Conservation (phyloP, 176 grass and related monocot species). For the Rhipidocladum racemiflorum region DNA sequence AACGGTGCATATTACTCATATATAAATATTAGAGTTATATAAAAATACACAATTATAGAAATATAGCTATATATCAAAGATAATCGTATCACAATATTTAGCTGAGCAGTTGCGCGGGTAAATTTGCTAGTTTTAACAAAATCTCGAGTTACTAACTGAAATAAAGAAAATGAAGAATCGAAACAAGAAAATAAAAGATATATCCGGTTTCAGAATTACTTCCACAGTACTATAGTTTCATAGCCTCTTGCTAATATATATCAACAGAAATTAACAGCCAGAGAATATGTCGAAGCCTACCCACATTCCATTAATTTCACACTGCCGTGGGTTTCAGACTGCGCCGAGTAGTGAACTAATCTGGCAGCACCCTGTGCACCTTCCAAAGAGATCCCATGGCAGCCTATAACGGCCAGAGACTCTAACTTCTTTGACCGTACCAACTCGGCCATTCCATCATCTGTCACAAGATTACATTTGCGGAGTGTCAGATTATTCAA, state of each 20-base stretch:
- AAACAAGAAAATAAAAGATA: not conserved
- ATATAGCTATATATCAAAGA: too few species aligned
- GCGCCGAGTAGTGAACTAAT: constrained; percentile 15
- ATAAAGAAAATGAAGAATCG: not conserved
- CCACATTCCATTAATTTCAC: not conserved
- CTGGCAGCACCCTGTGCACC: constrained; percentile 43
- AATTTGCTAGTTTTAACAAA: too few species aligned
- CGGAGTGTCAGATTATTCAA: constrained; percentile 47
- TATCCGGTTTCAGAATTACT: not conserved
- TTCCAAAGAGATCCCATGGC: constrained; percentile 40
- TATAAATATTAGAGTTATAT: too few species aligned
- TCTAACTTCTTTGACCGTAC: constrained; percentile 39
- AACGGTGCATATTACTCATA: too few species aligned
- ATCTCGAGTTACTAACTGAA: not conserved
- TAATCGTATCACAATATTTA: too few species aligned
- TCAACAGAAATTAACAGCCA: not conserved
- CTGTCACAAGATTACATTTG: constrained; percentile 38
- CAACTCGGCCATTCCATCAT: constrained; percentile 35
- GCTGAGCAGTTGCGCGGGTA: too few species aligned
- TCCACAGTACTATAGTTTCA: not conserved
- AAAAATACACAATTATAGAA: too few species aligned
- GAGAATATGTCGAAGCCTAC: not conserved
- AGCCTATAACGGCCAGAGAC: constrained; percentile 38
- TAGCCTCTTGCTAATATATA: not conserved
- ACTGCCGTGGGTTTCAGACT: not conserved